A percentile compares a stretch with the other conserved stretches of the same genome.
phyloP scores from a whole-genome alignment of 2,329 filamentous ascomycete species.

The Zopfia rhizophila region DNA sequence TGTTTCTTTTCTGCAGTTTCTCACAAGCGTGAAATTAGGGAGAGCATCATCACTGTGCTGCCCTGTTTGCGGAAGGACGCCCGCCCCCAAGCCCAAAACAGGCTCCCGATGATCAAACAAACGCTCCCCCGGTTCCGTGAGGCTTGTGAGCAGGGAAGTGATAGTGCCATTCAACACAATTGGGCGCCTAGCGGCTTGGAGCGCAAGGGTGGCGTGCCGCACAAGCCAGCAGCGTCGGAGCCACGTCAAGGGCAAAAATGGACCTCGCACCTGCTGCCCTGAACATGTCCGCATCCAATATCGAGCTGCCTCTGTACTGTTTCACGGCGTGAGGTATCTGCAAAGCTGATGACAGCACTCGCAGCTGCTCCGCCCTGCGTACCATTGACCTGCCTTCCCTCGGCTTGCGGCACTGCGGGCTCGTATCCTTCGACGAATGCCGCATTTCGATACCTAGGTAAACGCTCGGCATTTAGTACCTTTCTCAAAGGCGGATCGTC shows the following conservation, averaged over 20 bases:
- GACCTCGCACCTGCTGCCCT: neutral
- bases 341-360: too few species aligned
- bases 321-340: too few species aligned
- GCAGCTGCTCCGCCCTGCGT: constrained; percentile 7
- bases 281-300: too few species aligned
- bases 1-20: neutral
- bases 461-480: constrained; percentile 36
- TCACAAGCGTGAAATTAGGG: too few species aligned
- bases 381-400: constrained; percentile 23
- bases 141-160: constrained; percentile 3
- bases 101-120: constrained; percentile 8
- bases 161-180: neutral
- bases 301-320: too few species aligned
- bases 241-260: constrained; percentile 12
- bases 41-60: neutral
- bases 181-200: neutral
- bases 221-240: constrained; percentile 1
- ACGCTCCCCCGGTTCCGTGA: constrained; percentile 6
- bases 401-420: constrained; percentile 27
- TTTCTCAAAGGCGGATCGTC: constrained; percentile 27
- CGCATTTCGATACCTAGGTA: neutral
- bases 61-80: neutral
- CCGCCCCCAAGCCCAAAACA: constrained; percentile 6
- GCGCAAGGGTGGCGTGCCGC: constrained; percentile 1
- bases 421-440: constrained; percentile 29